Conservation (phyloP, 768 basidiomycete species). For the Lanmaoa pseudosensibilis region DNA sequence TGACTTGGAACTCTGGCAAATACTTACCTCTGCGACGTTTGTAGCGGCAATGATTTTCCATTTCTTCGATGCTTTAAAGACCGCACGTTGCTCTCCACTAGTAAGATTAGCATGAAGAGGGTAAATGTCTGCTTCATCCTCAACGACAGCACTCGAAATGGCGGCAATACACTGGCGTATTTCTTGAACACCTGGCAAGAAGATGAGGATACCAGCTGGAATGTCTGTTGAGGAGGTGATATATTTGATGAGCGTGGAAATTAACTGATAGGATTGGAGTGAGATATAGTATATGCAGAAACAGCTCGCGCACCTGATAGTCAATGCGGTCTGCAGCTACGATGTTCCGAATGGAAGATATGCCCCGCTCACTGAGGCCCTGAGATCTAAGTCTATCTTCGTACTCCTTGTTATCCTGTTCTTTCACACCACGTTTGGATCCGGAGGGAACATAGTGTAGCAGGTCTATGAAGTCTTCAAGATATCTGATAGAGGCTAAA, state of each 20-base stretch:
- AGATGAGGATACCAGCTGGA: conserved; percentile 75
- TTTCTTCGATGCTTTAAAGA: conserved; percentile 61
- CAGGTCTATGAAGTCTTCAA: conserved; percentile 72
- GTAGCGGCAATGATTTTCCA: conserved; percentile 90
- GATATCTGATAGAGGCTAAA: conserved; percentile 52
- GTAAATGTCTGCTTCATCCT: conserved; percentile 50
- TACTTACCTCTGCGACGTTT: conserved; percentile 82
- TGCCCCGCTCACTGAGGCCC: conserved; percentile 52
- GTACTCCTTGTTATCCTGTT: conserved; percentile 38
- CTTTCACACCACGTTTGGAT: conserved; percentile 32
- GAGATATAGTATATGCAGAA: background rate
- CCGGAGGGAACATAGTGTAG: conserved; percentile 55
- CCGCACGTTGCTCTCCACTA: conserved; percentile 75
- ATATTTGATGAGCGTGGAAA: conserved; percentile 63
- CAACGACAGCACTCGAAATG: conserved; percentile 39
- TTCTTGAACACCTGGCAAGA: conserved; percentile 89
- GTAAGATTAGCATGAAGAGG: conserved; percentile 91
- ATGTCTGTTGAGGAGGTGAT: conserved; percentile 50
- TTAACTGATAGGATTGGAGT: conserved; percentile 44
- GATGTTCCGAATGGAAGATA: conserved; percentile 60
- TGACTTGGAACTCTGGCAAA: background rate
- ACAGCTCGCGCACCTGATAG: conserved; percentile 50
- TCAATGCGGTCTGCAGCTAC: conserved; percentile 66
- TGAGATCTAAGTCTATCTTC: conserved; percentile 49
- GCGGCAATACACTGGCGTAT: conserved; percentile 75